Evolutionary conservation across 352 stramenopile genomes (phyloP).

Genomic region (Saprolegnia parasitica): DNA sequence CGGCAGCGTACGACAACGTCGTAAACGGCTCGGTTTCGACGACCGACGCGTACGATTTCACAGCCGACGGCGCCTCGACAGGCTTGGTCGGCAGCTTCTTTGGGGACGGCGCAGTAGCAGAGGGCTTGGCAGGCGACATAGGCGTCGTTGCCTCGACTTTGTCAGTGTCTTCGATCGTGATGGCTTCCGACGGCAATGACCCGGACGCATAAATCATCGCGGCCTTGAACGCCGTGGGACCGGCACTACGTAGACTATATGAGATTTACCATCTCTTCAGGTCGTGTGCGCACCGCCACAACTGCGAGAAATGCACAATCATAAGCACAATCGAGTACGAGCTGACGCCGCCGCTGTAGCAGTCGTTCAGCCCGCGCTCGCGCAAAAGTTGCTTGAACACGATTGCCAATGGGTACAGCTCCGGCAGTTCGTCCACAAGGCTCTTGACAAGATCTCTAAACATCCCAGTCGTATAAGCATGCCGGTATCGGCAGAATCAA

Average conservation of each 20-base stretch:
- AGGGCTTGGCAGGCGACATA: not conserved
- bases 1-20: constrained; percentile 24
- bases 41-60: constrained; percentile 26
- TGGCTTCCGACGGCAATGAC: constrained; percentile 39
- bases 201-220: constrained; percentile 60
- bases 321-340: constrained; percentile 92
- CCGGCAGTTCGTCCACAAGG: constrained; percentile 74
- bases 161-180: constrained; percentile 17
- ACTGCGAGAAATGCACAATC: constrained; percentile 82
- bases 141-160: constrained; percentile 1
- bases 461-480: not conserved
- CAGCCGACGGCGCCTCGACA: not conserved
- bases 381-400: constrained; percentile 89
- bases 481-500: not conserved
- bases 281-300: constrained; percentile 42
- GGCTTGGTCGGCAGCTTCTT: not conserved
- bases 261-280: not conserved
- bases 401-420: constrained; percentile 85
- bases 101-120: not conserved
- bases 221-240: constrained; percentile 27
- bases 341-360: constrained; percentile 86
- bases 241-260: constrained; percentile 12
- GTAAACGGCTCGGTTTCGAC: constrained; percentile 17
- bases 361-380: constrained; percentile 86
- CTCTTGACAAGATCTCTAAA: constrained; percentile 75